Conservation (phyloP, 441 rosid genomes). For the Daphne laureola region DNA sequence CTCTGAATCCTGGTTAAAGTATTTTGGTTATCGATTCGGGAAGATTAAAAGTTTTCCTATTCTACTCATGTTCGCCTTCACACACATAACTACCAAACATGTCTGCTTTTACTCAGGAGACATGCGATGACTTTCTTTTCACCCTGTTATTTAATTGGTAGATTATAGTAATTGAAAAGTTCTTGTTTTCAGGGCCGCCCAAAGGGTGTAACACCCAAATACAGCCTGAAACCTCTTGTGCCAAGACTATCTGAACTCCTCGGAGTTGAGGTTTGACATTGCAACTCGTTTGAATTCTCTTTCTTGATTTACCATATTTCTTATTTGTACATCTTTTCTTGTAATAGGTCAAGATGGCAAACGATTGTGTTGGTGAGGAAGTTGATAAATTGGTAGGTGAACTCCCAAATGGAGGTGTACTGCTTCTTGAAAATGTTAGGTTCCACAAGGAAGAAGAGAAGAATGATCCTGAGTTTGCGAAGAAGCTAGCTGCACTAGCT, state of each 20-base stretch:
- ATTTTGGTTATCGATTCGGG: too few relatives aligned
- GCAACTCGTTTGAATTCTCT: neutral
- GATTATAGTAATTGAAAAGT: constrained; percentile 3
- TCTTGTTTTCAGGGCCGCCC: constrained; percentile 82
- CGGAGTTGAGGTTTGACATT: constrained; percentile 55
- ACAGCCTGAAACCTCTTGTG: constrained; percentile 91
- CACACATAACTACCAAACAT: too few relatives aligned
- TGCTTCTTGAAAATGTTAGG: constrained; percentile 87
- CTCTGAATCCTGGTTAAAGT: too few relatives aligned
- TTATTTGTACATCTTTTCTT: constrained; percentile 5
- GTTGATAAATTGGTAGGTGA: constrained; percentile 69
- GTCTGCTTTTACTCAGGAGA: too few relatives aligned
- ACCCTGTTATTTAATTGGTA: too few relatives aligned
- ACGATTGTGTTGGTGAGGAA: constrained; percentile 79
- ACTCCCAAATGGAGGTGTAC: constrained; percentile 67
- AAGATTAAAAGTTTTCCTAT: too few relatives aligned
- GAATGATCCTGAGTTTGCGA: constrained; percentile 92
- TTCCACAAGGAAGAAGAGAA: constrained; percentile 92
- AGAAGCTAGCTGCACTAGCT: constrained; percentile 88
- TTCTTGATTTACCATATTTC: neutral
- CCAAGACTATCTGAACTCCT: constrained; percentile 90
- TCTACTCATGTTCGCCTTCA: too few relatives aligned
- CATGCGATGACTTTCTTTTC: neutral
- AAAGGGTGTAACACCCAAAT: constrained; percentile 95
- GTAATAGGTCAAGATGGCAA: constrained; percentile 74